phyloP scores from a whole-genome alignment of 1,139 yeast species.

The Protomyces lactucae-debilis region DNA sequence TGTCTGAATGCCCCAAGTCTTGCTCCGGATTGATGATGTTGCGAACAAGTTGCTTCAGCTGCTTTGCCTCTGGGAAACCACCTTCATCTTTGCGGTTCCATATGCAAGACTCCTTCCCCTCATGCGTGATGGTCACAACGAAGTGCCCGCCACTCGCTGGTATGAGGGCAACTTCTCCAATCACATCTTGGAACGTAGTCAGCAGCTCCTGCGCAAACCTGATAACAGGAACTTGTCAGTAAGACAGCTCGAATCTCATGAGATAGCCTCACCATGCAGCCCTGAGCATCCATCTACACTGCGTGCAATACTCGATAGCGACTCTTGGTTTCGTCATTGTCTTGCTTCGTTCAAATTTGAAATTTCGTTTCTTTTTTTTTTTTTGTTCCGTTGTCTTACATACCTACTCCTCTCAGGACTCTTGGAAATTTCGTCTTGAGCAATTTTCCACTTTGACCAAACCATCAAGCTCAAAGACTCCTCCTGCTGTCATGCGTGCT shows the following conservation, averaged over 20 bases:
- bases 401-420: too few species aligned
- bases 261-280: slow-evolving; percentile 54
- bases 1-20: slow-evolving; percentile 48
- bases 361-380: too few species aligned
- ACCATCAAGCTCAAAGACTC: too few species aligned
- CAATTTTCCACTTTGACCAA: too few species aligned
- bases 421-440: too few species aligned
- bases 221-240: too few species aligned
- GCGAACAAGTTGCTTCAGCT: slow-evolving; percentile 52
- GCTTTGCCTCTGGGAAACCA: slow-evolving; percentile 62
- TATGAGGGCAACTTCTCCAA: slow-evolving; percentile 52
- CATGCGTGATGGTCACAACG: slow-evolving; percentile 41
- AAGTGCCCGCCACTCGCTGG: slow-evolving; percentile 57
- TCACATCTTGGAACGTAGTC: slow-evolving; percentile 51
- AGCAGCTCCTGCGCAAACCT: slow-evolving; percentile 49
- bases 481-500: not conserved
- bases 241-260: too few species aligned
- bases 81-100: slow-evolving; percentile 55
- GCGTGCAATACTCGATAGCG: slow-evolving; percentile 23
- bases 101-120: slow-evolving; percentile 36
- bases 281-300: slow-evolving; percentile 61
- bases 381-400: too few species aligned
- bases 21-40: slow-evolving; percentile 48
- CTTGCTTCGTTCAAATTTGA: not conserved
- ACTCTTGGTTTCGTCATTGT: slow-evolving; percentile 10